Conservation (phyloP, 2,329 filamentous ascomycete species). For the Clathrospora elynae region DNA sequence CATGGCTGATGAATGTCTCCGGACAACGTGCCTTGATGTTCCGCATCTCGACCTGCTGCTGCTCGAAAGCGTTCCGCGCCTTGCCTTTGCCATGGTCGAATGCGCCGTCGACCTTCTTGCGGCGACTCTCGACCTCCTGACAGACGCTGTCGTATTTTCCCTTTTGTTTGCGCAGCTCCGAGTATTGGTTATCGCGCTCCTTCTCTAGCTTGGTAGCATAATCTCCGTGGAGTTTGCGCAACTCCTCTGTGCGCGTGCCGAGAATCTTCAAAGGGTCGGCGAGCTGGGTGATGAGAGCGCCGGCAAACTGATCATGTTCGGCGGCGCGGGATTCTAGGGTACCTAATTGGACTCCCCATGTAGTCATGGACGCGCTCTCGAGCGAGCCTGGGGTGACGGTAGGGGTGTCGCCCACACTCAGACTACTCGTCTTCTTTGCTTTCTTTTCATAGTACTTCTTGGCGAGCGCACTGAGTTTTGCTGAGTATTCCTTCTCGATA, state of each 20-base stretch:
- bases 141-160: conserved; percentile 90
- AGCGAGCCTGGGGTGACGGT: conserved; percentile 92
- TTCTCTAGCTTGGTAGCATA: conserved; percentile 87
- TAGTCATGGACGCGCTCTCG: conserved; percentile 94
- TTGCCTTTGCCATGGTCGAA: conserved; percentile 86
- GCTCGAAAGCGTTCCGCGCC: conserved; percentile 87
- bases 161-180: conserved; percentile 87
- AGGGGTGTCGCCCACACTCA: conserved; percentile 94
- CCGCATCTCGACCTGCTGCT: conserved; percentile 93
- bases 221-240: conserved; percentile 88
- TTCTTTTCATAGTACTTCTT: conserved; percentile 99
- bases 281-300: conserved; percentile 76
- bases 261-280: conserved; percentile 85
- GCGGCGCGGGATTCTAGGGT: conserved; percentile 85
- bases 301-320: conserved; percentile 85
- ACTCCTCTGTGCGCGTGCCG: conserved; percentile 78
- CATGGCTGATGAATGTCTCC: neutral
- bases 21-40: conserved; percentile 70
- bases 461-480: conserved; percentile 82
- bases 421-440: conserved; percentile 79
- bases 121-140: conserved; percentile 90
- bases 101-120: conserved; percentile 93
- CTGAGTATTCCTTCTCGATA: conserved; percentile 96
- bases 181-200: conserved; percentile 83
- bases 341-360: conserved; percentile 91